Evolutionary conservation across 2,329 filamentous ascomycete species (phyloP), one percentile per base, ranked within the genome.

Genomic region (Onygena corvina): DNA sequence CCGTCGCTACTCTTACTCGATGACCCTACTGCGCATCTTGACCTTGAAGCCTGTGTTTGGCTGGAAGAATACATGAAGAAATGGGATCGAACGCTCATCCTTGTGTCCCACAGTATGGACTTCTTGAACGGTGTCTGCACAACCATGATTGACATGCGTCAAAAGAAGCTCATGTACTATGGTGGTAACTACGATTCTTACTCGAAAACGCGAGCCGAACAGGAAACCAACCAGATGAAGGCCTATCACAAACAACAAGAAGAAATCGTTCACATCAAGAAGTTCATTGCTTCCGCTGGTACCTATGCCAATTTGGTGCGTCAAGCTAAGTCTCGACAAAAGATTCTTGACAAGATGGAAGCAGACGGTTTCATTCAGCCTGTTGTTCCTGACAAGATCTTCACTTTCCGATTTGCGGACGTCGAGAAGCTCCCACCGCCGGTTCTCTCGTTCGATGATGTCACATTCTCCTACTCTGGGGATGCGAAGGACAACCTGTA

Each of bases 291-390:
- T 64, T 95, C 90, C 54, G 92, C 92, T 51, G 92, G 93, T 89
- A 98, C 92, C 53, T 98, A 98, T 65, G 92, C 93, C 79, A 98
- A 98, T 76, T 78, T 98, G 76, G 92, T 98, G 66, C 80, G 86
- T 69, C 92, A 98, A 73, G 93, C 93, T 71, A 98, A 98, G 78
- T 96, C 92, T 36, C 83, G 92, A 57, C 92, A 98, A 73, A 98
- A 98, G 86, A 96, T 96, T 70, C 78, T 96, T 58, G 92, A 98
- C 79, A 98, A 98, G 83, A 98, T 98, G 92, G 90, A 96, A 77
- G 92, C 93, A 60, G 92, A 98, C 63, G 92, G 92, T 59, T 92
- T 96, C 71, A 96, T 98, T 66, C 84, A 98, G 71, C 86, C 87
- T 50, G 88, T 98, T 54, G 71, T 76, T 50, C 71, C 79, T 56